These are phyloP conservation scores for Jasminum sambac DNA, from an alignment of 257 asterid genomes.

Conservation along the genomic window DNA sequence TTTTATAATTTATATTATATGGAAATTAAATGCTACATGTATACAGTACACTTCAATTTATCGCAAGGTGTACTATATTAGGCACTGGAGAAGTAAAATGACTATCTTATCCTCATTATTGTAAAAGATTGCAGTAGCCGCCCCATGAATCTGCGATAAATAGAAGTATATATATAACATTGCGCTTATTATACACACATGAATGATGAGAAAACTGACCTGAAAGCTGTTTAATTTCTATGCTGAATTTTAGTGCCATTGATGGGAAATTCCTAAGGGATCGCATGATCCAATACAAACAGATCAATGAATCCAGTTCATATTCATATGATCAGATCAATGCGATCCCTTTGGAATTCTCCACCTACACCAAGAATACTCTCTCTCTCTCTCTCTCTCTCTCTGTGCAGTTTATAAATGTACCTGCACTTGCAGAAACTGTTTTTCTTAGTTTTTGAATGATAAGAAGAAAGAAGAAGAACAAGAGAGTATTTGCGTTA, in stretches of 20 bases:
- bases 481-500: neutral
- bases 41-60: too few species aligned
- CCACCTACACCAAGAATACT: constrained; percentile 25
- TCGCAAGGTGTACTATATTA: too few species aligned
- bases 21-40: too few species aligned
- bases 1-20: too few species aligned
- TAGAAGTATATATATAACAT: too few species aligned
- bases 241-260: constrained; percentile 7
- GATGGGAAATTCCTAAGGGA: constrained; percentile 32
- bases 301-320: neutral
- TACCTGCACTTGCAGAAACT: neutral
- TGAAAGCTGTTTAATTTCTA: neutral
- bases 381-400: too few species aligned
- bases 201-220: neutral
- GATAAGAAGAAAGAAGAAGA: neutral
- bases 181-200: too few species aligned
- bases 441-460: neutral
- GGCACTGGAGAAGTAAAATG: too few species aligned
- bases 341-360: constrained; percentile 71
- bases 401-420: neutral
- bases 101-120: too few species aligned
- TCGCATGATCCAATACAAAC: constrained; percentile 27
- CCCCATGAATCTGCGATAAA: too few species aligned
- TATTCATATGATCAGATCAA: constrained; percentile 23
- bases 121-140: too few species aligned